These are phyloP conservation scores for Oryza meridionalis DNA, from an alignment of 176 grass and related monocot species.

Conservation along the genomic window DNA sequence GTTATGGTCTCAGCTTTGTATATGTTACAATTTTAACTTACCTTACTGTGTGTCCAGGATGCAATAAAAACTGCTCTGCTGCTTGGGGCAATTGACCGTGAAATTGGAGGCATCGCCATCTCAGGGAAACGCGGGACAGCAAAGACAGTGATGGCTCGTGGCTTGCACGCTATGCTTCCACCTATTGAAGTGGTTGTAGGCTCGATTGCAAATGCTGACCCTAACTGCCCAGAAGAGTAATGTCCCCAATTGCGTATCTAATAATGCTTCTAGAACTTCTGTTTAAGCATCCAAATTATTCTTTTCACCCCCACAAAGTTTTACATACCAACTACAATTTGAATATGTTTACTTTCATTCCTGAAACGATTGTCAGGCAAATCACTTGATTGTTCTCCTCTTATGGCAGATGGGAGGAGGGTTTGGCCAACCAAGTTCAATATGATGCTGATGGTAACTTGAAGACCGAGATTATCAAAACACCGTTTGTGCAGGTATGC, in stretches of 20 bases:
- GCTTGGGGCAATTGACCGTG: conserved; percentile 80
- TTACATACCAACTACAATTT: not conserved
- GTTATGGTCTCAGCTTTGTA: not conserved
- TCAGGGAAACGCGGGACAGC: conserved; percentile 92
- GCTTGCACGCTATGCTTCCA: conserved; percentile 95
- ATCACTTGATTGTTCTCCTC: conserved; percentile 23
- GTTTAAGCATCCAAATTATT: conserved; percentile 2
- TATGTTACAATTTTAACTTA: conserved; percentile 21
- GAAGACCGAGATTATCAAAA: conserved; percentile 82
- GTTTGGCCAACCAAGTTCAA: conserved; percentile 58
- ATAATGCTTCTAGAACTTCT: not conserved
- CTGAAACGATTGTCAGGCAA: not conserved
- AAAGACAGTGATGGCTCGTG: conserved; percentile 97
- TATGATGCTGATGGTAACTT: conserved; percentile 82
- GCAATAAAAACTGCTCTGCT: conserved; percentile 91
- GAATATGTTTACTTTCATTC: not conserved
- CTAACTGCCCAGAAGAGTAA: conserved; percentile 79
- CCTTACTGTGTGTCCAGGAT: conserved; percentile 53
- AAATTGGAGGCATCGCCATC: conserved; percentile 96
- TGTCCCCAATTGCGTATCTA: conserved; percentile 12
- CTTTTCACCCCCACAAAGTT: not conserved
- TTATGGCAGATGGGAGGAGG: conserved; percentile 87
- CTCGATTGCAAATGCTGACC: conserved; percentile 83
- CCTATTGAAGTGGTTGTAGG: conserved; percentile 89
- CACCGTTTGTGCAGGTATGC: conserved; percentile 93